phyloP scores from a whole-genome alignment of 176 grass and related monocot species.

The Oryza meyeriana region DNA sequence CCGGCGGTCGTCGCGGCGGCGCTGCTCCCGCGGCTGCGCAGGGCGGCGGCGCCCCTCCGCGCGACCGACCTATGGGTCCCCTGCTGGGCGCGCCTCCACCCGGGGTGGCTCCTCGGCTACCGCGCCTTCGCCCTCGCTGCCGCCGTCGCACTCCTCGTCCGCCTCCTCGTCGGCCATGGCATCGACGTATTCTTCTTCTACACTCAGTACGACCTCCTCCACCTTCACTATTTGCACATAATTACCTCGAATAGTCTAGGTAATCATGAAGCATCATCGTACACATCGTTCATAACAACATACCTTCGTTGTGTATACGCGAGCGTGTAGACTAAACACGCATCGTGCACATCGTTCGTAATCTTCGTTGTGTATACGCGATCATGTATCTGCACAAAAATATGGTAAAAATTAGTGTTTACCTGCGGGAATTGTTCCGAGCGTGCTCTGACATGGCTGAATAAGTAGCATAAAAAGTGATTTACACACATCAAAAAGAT shows the following conservation, averaged over 20 bases:
- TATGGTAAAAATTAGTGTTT: background rate
- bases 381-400: background rate
- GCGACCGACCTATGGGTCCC: conserved; percentile 56
- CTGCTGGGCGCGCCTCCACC: conserved; percentile 59
- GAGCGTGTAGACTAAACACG: no score
- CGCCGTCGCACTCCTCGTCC: conserved; percentile 31
- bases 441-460: background rate
- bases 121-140: conserved; percentile 51
- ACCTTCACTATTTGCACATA: background rate
- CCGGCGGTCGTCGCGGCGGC: conserved; percentile 32
- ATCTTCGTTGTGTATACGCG: background rate
- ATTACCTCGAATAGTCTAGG: background rate
- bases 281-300: background rate
- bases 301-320: background rate
- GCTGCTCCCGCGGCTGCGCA: conserved; percentile 48
- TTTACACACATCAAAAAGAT: background rate
- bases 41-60: conserved; percentile 22
- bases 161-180: conserved; percentile 20
- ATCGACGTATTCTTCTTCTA: conserved; percentile 43
- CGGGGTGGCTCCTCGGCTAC: conserved; percentile 51
- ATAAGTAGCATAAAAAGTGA: background rate
- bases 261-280: background rate
- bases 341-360: background rate
- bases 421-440: background rate
- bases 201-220: conserved; percentile 38